Base-by-base conservation (phyloP, 2,329 filamentous ascomycete species). In the Talaromyces funiculosus region DNA sequence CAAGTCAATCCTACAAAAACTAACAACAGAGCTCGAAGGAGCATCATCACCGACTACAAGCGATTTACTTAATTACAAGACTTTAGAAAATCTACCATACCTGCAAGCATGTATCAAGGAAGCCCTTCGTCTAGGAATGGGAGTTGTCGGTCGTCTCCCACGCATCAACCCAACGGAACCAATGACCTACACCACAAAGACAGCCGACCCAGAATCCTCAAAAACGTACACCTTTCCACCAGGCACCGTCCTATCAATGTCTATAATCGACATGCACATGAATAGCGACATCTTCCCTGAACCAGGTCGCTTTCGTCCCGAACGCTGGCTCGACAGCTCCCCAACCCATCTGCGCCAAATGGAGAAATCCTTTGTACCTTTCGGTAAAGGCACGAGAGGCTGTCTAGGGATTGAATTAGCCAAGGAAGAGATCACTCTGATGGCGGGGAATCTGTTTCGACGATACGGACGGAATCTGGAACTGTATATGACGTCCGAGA, bases 41-140 rank as follows among this genome's bases (percentile, higher is more conserved):
- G 55, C 63, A n/a, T 65, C 66, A 62, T 54, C 49, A 14, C 40
- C 33, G 12, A 31, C 16, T 22, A 16, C 45, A n/a, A 43, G 3
- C 22, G 55, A 37, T 6, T 12, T 59, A n/a, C 60, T 61, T 20
- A 24, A 60, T 10, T 69, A 63, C 66, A 62, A 61, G 4, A 60
- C 66, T 6, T 62, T 73, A 9, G 71, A 73, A 47, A 66, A 67
- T 53, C 26, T 72, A 12, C 66, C 69, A 1, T 72, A 70, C 29
- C 60, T 72, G 20, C 68, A 71, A 43, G 70, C 67, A 14, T 62
- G 68, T 49, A 67, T 71, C 53, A 71, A 66, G 43, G 69, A 72
- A 59, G 66, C 64, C 12, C 61, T 72, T n/a, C 67, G 69, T 61
- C 63, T 75, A 1, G 61, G 58, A 18, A 67, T 67, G 60, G 72